These are phyloP conservation scores for Penicillium sumatraense DNA, from an alignment of 2,329 filamentous ascomycete genomes.

Conservation along the genomic window DNA sequence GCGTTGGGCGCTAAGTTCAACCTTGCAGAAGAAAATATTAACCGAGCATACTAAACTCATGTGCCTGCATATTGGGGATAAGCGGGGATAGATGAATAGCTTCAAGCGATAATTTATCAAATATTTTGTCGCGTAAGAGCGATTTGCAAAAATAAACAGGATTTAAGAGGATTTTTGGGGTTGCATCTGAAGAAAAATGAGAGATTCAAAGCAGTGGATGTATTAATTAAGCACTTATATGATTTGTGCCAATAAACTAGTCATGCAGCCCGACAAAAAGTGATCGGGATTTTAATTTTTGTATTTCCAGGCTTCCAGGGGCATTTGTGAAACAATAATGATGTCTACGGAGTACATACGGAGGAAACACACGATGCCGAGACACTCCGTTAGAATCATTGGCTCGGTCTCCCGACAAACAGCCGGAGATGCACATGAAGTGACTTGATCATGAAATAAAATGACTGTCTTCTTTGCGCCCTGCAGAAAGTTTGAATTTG, in stretches of 20 bases:
- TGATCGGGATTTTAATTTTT: not conserved
- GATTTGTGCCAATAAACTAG: not conserved
- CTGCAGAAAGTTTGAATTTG: not conserved
- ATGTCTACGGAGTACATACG: not conserved
- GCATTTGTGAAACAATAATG: not conserved
- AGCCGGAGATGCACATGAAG: not conserved
- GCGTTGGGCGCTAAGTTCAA: conserved; percentile 6
- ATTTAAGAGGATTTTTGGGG: no score
- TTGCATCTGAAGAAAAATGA: no score
- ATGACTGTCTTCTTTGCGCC: not conserved
- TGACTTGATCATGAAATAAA: not conserved
- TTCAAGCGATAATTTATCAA: no score
- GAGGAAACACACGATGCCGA: not conserved
- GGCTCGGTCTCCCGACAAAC: not conserved
- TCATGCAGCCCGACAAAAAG: not conserved
- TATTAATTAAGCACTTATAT: no score
- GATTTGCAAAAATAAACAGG: no score
- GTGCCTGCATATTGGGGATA: no score
- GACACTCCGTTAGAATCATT: not conserved
- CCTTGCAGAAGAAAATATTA: not conserved
- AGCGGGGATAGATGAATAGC: no score
- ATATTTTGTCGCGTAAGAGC: no score
- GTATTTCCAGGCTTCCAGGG: not conserved
- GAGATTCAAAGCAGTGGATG: no score
- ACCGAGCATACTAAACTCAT: not conserved